Evolutionary conservation across 306 rosid genomes (phyloP).

Genomic region (Castanea sativa): DNA sequence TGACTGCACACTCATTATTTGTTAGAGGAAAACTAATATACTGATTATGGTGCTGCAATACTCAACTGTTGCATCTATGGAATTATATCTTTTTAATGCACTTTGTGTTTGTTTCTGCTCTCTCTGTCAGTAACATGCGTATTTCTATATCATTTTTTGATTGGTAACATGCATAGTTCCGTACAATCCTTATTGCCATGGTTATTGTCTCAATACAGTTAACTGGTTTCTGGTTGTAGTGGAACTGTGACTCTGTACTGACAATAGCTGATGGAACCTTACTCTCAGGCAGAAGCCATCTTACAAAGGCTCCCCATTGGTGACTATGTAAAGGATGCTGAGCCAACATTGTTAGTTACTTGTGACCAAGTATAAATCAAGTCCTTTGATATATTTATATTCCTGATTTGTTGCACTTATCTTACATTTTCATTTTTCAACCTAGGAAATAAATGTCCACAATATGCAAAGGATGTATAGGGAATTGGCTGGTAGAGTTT

Average conservation of each 20-base stretch:
- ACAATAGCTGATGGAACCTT: conserved; percentile 49
- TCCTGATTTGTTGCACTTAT: conserved; percentile 12
- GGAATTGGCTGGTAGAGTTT: too few relatives aligned
- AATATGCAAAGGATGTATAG: background rate
- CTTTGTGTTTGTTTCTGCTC: background rate
- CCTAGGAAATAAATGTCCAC: conserved; percentile 8
- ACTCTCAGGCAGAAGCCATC: conserved; percentile 92
- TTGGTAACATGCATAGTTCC: too few relatives aligned
- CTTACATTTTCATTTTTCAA: conserved; percentile 8
- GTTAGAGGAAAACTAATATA: background rate
- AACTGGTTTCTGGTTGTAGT: conserved; percentile 25
- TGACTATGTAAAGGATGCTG: conserved; percentile 65
- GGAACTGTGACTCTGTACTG: conserved; percentile 27
- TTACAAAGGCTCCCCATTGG: conserved; percentile 62
- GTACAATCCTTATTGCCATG: background rate
- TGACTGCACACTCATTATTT: background rate
- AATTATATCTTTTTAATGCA: background rate
- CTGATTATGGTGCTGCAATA: background rate
- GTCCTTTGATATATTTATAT: conserved; percentile 34
- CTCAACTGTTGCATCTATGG: background rate
- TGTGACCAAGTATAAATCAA: conserved; percentile 86
- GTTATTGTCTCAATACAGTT: conserved; percentile 11
- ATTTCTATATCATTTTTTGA: background rate
- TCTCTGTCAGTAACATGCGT: background rate
- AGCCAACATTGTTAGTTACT: conserved; percentile 77